These are phyloP conservation scores for Calonectria pteridis DNA, from an alignment of 2,329 filamentous ascomycete genomes.

Conservation along the genomic window DNA sequence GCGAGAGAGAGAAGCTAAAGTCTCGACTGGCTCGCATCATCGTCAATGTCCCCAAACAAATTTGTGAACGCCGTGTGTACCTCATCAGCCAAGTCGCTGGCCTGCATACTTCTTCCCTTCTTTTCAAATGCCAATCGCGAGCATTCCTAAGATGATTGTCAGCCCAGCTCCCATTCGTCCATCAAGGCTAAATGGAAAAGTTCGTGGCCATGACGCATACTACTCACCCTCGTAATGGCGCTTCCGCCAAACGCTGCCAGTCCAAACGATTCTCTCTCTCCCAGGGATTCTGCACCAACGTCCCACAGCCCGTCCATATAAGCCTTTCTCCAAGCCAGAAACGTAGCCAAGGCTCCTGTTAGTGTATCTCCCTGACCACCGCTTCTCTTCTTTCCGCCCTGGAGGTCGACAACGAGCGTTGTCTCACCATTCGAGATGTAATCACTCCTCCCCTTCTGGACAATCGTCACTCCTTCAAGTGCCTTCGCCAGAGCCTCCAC, in stretches of 20 bases:
- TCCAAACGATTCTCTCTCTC: conserved; percentile 73
- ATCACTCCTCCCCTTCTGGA: conserved; percentile 89
- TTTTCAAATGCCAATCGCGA: conserved; percentile 88
- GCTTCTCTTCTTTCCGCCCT: conserved; percentile 88
- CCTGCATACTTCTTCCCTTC: conserved; percentile 89
- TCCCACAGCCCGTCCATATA: conserved; percentile 89
- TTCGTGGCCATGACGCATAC: not conserved
- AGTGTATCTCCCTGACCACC: conserved; percentile 97
- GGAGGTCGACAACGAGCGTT: conserved; percentile 81
- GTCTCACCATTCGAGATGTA: conserved; percentile 83
- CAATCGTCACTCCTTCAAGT: conserved; percentile 88
- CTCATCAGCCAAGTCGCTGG: conserved; percentile 92
- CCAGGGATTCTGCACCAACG: conserved; percentile 59
- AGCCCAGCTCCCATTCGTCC: not conserved
- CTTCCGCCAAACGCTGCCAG: conserved; percentile 89
- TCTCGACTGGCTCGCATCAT: conserved; percentile 50
- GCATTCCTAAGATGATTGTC: conserved; percentile 69
- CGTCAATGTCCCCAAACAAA: conserved; percentile 79
- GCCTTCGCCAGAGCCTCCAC: conserved; percentile 78
- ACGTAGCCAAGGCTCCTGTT: conserved; percentile 88
- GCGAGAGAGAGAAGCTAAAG: conserved; percentile 39
- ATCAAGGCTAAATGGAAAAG: not conserved
- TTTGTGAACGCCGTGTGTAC: conserved; percentile 85
- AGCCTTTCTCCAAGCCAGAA: conserved; percentile 88
- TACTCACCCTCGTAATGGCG: conserved; percentile 81